Conservation (phyloP, 257 asterid species). For the Cinchona pubescens region DNA sequence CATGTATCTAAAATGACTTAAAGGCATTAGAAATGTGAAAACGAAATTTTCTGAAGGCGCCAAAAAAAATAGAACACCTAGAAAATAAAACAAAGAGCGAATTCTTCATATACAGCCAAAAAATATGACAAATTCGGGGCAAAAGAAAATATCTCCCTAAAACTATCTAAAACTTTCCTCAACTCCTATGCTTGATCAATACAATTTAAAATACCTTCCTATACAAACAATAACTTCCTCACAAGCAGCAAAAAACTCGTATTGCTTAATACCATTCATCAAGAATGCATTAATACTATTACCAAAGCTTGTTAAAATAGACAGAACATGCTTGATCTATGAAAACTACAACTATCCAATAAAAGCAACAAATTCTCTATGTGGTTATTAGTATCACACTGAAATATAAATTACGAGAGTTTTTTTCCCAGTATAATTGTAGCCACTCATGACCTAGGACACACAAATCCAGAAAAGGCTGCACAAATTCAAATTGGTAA, state of each 20-base stretch:
- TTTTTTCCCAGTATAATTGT: not conserved
- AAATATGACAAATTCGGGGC: not conserved
- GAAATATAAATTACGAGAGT: not conserved
- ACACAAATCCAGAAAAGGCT: not conserved
- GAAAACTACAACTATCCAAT: not conserved
- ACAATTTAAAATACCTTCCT: not conserved
- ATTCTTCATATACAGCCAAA: not conserved
- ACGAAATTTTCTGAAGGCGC: not conserved
- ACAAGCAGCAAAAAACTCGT: not conserved
- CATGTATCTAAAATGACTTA: not conserved
- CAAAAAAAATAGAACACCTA: not conserved
- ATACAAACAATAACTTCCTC: not conserved
- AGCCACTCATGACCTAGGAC: not conserved
- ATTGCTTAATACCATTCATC: not conserved
- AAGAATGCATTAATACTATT: not conserved
- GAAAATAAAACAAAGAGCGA: not conserved
- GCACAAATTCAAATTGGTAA: not conserved
- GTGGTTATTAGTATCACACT: too few relatives aligned
- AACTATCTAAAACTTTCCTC: not conserved
- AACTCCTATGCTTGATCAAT: not conserved
- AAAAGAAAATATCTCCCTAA: not conserved
- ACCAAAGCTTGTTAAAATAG: not conserved
- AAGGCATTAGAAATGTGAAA: too few relatives aligned
- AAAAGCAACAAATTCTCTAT: not conserved
- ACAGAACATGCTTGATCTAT: not conserved